Base-by-base conservation (phyloP, 345 rosid species). In the Brassica incana region DNA sequence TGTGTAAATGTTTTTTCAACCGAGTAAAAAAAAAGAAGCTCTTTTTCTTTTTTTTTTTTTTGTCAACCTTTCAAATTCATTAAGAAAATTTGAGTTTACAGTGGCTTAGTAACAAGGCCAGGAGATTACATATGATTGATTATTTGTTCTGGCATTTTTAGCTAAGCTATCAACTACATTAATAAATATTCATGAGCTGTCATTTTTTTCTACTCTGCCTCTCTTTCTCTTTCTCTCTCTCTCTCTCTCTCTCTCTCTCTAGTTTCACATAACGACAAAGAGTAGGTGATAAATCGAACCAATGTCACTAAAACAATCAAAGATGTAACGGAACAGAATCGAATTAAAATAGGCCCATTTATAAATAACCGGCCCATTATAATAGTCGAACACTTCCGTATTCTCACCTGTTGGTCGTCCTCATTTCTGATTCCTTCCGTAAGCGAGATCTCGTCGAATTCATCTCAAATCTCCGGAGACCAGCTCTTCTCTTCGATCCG, bases 391-490 rank as follows among this genome's bases (percentile, higher is more conserved):
- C 9, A 64, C 38, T 64, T 32, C 7, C 45, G 35, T n/a, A 48
- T 58, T 74, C 8, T 69, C 67, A 56, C 65, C 65, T 50, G 67
- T 36, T 63, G 23, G 56, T 40, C 50, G 71, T 70, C 74, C 29
- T 62, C 69, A 8, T 79, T 78, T 6, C 65, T 12, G 33, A 60
- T 60, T 43, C 61, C 2, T 65, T 65, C 81, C 81, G 77, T 4
- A 18, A 15, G 27, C 63, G 75, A 76, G 81, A 76, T 81, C 84
- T 76, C 74, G 68, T 71, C 77, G 58, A 32, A 35, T 3, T 30
- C 20, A 27, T 20, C 33, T 79, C 69, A 61, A 56, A 30, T 54
- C 76, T 1, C 60, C 27, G 16, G 15, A 2, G 54, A 23, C 11
- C 60, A 74, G 56, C 59, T 58, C 64, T 10, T 61, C 56, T 32